Conservation (phyloP, 192 early-diverging fungal species). For the Haplosporangium gracile region DNA sequence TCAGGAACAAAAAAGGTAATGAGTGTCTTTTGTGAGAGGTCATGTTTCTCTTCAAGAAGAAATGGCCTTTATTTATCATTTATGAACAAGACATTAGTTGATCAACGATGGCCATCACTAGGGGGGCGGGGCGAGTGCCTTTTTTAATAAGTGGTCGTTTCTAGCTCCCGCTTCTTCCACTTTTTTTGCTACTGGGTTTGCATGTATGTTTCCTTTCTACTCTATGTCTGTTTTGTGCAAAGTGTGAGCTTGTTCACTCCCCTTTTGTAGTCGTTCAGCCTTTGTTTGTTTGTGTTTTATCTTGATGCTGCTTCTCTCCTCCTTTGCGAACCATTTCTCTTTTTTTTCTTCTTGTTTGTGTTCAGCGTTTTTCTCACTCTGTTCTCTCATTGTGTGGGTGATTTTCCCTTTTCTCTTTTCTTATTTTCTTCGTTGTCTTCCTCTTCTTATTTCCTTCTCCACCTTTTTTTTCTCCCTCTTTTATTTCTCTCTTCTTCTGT, state of each 20-base stretch:
- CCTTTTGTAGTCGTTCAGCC: background rate
- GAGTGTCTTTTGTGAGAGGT: background rate
- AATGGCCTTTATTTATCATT: background rate
- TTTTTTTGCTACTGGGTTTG: too few species aligned
- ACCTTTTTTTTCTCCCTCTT: background rate
- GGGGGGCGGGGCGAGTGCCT: background rate
- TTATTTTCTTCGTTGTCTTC: background rate
- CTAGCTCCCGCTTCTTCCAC: too few species aligned
- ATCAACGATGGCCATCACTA: background rate
- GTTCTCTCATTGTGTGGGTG: too few species aligned
- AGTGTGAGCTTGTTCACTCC: too few species aligned
- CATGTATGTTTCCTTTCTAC: too few species aligned
- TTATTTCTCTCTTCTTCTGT: background rate
- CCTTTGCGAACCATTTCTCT: background rate
- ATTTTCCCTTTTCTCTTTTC: background rate
- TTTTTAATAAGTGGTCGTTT: too few species aligned
- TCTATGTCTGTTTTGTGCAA: too few species aligned
- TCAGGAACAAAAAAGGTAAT: background rate
- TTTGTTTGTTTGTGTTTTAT: background rate
- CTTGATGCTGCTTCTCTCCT: background rate
- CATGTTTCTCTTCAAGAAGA: background rate
- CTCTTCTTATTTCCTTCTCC: background rate
- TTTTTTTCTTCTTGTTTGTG: background rate
- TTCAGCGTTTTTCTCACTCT: background rate
- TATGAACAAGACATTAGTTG: background rate